Evolutionary conservation across 2,329 filamentous ascomycete genomes (phyloP).

Genomic region (Aureobasidium musti): DNA sequence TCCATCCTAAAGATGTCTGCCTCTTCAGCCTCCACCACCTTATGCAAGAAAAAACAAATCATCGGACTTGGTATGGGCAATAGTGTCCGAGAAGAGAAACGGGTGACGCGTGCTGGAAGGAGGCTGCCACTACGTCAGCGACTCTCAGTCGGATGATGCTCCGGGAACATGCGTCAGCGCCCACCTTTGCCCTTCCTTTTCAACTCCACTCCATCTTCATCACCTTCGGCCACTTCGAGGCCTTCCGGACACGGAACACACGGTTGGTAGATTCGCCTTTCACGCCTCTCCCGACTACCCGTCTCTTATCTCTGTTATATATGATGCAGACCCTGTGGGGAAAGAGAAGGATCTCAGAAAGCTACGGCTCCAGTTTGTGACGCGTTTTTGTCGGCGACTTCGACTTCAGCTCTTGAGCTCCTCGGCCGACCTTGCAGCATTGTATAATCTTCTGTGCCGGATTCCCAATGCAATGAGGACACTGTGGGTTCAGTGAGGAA

Average conservation of each 20-base stretch:
- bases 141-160: not conserved
- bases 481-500: not conserved
- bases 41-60: not conserved
- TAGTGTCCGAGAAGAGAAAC: not conserved
- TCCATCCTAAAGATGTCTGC: not conserved
- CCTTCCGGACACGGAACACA: conserved; percentile 7
- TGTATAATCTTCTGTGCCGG: not conserved
- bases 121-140: conserved; percentile 10
- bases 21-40: conserved; percentile 3
- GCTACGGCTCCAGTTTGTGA: conserved; percentile 15
- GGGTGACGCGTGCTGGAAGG: conserved; percentile 3
- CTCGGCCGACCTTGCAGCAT: not conserved
- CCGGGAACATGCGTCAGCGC: conserved; percentile 1
- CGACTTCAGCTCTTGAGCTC: not conserved
- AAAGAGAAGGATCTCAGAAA: not conserved
- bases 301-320: conserved; percentile 8
- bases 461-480: not conserved
- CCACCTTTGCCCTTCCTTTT: not conserved
- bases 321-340: conserved; percentile 15
- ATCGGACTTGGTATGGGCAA: not conserved
- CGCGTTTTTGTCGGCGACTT: conserved; percentile 5
- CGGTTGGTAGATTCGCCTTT: conserved; percentile 11
- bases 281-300: conserved; percentile 6
- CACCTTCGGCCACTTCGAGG: conserved; percentile 10
- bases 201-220: conserved; percentile 4